Evolutionary conservation across 2,329 filamentous ascomycete genomes (phyloP).

Genomic region (Aureobasidium sp.): DNA sequence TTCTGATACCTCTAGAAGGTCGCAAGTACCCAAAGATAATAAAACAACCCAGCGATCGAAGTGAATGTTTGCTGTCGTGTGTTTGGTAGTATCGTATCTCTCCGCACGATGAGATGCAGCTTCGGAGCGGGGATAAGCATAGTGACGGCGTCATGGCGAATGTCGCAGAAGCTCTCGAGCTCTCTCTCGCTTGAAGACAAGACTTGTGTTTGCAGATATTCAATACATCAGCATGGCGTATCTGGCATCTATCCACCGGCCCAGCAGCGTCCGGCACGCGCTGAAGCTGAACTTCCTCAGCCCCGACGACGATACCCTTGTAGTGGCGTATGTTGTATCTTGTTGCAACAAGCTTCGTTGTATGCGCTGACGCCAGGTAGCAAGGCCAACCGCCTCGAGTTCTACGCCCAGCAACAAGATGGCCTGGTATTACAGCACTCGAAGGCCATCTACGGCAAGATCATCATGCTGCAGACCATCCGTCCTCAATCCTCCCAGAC

Average conservation of each 20-base stretch:
- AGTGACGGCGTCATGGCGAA: constrained; percentile 5
- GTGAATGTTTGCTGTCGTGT: background rate
- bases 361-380: constrained; percentile 29
- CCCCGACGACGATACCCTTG: constrained; percentile 69
- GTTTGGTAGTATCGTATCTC: background rate
- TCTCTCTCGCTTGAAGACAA: background rate
- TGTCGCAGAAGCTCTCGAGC: background rate
- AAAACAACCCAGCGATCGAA: background rate
- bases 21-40: background rate
- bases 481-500: constrained; percentile 65
- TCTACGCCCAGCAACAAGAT: constrained; percentile 62
- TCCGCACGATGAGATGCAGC: background rate
- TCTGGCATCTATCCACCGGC: constrained; percentile 83
- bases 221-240: constrained; percentile 67
- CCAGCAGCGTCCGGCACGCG: constrained; percentile 86
- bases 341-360: background rate
- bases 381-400: constrained; percentile 77
- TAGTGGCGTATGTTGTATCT: constrained; percentile 66
- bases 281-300: constrained; percentile 71
- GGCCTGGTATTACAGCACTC: constrained; percentile 60
- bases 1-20: background rate
- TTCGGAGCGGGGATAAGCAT: background rate
- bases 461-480: constrained; percentile 77
- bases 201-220: background rate
- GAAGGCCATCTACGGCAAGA: constrained; percentile 72